Percentiles rank a stretch among this genome's conserved stretches.
Conservation (phyloP, 257 asterid species). For the Paraleonurus japonicus region DNA sequence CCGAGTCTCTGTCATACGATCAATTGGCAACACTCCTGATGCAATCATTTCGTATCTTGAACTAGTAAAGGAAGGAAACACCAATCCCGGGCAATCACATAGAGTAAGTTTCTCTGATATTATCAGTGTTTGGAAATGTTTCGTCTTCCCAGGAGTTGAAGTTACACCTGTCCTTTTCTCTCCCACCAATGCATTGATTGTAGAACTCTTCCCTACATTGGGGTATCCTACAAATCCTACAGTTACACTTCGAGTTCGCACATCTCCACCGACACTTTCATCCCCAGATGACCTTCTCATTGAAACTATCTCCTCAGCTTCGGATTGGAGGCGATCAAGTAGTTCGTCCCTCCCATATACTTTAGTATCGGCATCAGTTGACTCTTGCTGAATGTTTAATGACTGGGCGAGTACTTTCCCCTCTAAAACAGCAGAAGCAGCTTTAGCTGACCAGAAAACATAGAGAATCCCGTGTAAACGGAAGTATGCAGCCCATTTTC, state of each 20-base stretch:
- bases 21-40: conserved; percentile 91
- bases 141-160: conserved; percentile 97
- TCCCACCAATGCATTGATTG: conserved; percentile 95
- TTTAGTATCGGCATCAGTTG: conserved; percentile 53
- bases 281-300: conserved; percentile 42
- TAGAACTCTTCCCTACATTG: conserved; percentile 98
- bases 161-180: conserved; percentile 95
- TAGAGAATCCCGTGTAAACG: conserved; percentile 70
- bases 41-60: conserved; percentile 98
- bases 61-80: conserved; percentile 94
- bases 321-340: conserved; percentile 71
- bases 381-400: conserved; percentile 38
- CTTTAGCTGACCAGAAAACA: conserved; percentile 98
- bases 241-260: conserved; percentile 41
- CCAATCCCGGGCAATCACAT: conserved; percentile 98
- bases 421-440: conserved; percentile 78
- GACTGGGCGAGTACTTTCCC: conserved; percentile 44
- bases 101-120: conserved; percentile 85
- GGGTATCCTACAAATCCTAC: conserved; percentile 99
- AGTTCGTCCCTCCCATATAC: conserved; percentile 79
- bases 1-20: conserved; percentile 88
- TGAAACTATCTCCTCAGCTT: conserved; percentile 82
- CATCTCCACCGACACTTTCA: conserved; percentile 24
- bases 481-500: conserved; percentile 86
- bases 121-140: conserved; percentile 94